Conservation (phyloP, 257 asterid genomes). For the Solanum chiquidenum region DNA sequence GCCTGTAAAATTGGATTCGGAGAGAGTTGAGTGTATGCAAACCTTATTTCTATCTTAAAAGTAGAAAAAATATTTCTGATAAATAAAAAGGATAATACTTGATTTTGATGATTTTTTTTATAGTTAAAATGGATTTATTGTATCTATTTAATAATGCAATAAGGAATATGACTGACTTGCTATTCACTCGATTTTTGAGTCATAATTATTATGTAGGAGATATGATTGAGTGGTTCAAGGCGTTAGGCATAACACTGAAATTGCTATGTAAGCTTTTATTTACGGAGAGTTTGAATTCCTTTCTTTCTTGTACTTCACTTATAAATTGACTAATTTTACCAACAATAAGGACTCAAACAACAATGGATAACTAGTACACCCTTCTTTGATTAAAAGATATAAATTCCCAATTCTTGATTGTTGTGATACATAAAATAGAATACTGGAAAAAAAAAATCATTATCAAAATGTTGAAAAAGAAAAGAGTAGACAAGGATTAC, state of each 20-base stretch:
- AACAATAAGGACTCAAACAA: neutral
- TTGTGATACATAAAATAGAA: neutral
- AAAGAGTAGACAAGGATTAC: no score
- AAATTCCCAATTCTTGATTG: neutral
- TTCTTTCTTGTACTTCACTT: neutral
- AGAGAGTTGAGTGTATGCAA: neutral
- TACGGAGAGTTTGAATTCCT: neutral
- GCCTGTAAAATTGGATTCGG: no score
- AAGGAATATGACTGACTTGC: neutral
- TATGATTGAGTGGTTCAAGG: neutral
- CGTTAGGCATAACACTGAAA: neutral
- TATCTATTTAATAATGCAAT: neutral
- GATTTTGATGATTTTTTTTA: neutral
- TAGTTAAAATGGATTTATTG: neutral
- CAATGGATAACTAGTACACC: neutral
- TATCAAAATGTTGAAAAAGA: no score
- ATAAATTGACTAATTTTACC: neutral
- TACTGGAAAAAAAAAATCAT: no score
- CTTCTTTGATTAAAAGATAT: neutral
- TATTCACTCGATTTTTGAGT: neutral
- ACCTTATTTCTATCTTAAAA: neutral
- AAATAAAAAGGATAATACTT: neutral
- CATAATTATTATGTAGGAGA: neutral
- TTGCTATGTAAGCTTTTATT: neutral
- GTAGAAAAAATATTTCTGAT: neutral